phyloP scores from a whole-genome alignment of 2,329 filamentous ascomycete genomes.

The Ophiocordyceps camponoti-saundersi region DNA sequence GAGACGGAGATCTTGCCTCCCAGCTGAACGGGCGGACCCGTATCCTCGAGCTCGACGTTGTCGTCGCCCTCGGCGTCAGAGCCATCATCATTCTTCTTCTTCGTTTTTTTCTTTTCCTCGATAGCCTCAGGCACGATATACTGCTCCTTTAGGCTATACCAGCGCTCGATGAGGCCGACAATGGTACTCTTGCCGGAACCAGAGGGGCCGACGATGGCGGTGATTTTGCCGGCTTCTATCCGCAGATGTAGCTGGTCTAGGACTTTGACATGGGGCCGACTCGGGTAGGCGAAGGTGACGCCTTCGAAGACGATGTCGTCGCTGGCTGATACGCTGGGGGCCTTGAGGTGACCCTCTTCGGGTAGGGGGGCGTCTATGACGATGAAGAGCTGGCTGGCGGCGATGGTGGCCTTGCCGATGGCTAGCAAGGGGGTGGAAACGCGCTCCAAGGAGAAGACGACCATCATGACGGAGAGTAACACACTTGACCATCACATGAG shows the following conservation, averaged over 20 bases:
- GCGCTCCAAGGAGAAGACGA: constrained; percentile 37
- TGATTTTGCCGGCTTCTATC: constrained; percentile 50
- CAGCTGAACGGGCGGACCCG: constrained; percentile 26
- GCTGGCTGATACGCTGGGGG: constrained; percentile 18
- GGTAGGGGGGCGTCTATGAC: constrained; percentile 32
- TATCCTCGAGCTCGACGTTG: constrained; percentile 16
- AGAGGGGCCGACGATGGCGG: constrained; percentile 83
- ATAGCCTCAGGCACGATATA: constrained; percentile 31
- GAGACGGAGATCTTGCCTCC: constrained; percentile 31
- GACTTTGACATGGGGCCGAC: constrained; percentile 44
- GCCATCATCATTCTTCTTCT: constrained; percentile 5
- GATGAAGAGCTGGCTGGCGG: constrained; percentile 39
- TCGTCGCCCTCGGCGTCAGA: constrained; percentile 7
- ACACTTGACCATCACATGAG: constrained; percentile 14
- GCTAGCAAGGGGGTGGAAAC: constrained; percentile 42
- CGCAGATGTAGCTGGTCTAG: constrained; percentile 39
- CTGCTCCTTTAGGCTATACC: constrained; percentile 46
- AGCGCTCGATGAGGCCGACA: constrained; percentile 57
- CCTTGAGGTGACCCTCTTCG: constrained; percentile 15
- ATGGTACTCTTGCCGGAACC: constrained; percentile 93
- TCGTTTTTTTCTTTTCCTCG: constrained; percentile 26
- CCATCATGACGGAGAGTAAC: constrained; percentile 40
- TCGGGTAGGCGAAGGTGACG: constrained; percentile 60
- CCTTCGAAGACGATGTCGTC: constrained; percentile 33
- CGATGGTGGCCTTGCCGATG: constrained; percentile 37